phyloP scores from a whole-genome alignment of 2,329 filamentous ascomycete genomes.

The Monosporascus sp. region DNA sequence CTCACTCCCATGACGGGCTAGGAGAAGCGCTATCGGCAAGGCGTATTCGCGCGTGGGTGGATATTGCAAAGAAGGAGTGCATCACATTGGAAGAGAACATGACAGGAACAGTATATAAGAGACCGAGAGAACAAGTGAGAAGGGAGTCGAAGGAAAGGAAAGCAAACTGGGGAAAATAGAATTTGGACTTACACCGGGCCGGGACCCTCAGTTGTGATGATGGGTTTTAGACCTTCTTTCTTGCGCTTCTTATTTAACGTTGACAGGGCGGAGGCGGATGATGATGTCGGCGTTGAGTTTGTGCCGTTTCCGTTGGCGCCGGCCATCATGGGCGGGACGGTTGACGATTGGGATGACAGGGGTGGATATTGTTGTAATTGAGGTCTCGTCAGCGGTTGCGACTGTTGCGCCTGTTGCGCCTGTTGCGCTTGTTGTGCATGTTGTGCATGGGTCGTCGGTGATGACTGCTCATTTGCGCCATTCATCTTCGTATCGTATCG shows the following conservation, averaged over 20 bases:
- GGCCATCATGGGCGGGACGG: slow-evolving; percentile 24
- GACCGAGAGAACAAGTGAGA: slow-evolving; percentile 1
- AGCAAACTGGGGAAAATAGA: slow-evolving; percentile 25
- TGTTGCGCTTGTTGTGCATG: neutral
- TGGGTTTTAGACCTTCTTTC: slow-evolving; percentile 70
- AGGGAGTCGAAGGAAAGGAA: slow-evolving; percentile 2
- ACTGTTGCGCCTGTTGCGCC: neutral
- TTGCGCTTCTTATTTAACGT: slow-evolving; percentile 62
- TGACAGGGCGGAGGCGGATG: slow-evolving; percentile 12
- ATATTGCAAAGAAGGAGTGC: slow-evolving; percentile 5
- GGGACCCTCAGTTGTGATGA: slow-evolving; percentile 64
- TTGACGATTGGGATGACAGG: neutral
- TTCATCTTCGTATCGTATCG: neutral
- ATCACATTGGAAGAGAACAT: too few relatives aligned
- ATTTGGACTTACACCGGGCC: slow-evolving; percentile 28
- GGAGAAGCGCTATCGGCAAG: slow-evolving; percentile 4
- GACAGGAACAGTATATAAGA: neutral
- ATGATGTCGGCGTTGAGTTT: slow-evolving; percentile 3
- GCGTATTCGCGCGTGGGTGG: slow-evolving; percentile 3
- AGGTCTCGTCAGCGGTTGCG: neutral
- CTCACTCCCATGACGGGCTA: neutral
- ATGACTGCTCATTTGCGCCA: neutral
- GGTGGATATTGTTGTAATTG: too few relatives aligned
- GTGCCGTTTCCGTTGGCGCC: slow-evolving; percentile 28
- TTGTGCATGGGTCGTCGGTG: neutral